Evolutionary conservation across 2,329 filamentous ascomycete species (phyloP).

Genomic region (Plectosphaerella plurivora): DNA sequence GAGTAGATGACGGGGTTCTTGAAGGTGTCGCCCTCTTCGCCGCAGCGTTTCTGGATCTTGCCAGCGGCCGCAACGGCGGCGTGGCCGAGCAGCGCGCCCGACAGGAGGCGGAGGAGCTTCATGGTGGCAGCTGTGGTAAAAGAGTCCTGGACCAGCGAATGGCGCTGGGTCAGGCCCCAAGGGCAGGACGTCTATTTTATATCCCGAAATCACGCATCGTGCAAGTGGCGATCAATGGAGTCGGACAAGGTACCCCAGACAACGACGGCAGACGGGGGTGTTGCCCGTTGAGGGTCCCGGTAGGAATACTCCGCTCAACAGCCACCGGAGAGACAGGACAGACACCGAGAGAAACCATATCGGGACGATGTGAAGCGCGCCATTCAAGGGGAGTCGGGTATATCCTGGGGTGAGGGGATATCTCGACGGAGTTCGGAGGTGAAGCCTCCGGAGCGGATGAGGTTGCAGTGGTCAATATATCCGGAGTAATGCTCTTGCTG

Average conservation of each 20-base stretch:
- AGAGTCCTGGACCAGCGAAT: too few species aligned
- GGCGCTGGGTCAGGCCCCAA: too few species aligned
- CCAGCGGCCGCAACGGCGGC: background rate
- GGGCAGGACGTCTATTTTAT: background rate
- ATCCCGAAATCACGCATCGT: background rate
- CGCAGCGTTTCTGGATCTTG: background rate
- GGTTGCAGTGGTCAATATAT: background rate
- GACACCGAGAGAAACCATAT: too few species aligned
- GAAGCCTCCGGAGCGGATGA: background rate
- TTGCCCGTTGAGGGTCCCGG: background rate
- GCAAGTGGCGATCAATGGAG: background rate
- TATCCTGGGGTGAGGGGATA: background rate
- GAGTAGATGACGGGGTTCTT: slow-evolving; percentile 51
- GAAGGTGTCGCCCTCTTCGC: slow-evolving; percentile 20
- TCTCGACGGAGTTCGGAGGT: background rate
- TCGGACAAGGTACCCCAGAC: background rate
- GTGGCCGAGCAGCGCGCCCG: background rate
- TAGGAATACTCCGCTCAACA: background rate
- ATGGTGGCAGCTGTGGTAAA: background rate
- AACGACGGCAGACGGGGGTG: background rate
- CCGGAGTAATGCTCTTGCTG: background rate
- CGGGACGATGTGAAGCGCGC: background rate
- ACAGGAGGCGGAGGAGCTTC: background rate
- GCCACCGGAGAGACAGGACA: background rate
- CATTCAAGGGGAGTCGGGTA: background rate